A percentile compares a stretch with the other conserved stretches of the same genome.
Conservation (phyloP, 129 eudicot species). For the Apium graveolens region DNA sequence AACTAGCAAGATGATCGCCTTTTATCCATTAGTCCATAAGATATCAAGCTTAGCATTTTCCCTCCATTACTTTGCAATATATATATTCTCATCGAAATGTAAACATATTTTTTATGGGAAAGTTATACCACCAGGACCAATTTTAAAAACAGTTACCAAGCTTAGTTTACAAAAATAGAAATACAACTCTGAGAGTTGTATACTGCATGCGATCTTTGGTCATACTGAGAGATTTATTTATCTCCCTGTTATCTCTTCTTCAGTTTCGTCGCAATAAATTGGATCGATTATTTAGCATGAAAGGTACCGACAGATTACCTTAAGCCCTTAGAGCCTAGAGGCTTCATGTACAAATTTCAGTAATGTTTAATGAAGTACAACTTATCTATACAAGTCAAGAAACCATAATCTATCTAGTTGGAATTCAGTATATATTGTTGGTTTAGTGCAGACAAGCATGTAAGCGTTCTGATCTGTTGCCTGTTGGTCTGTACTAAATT, state of each 20-base stretch:
- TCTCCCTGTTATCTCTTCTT: no score
- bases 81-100: neutral
- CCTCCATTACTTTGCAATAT: neutral
- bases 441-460: slow-evolving; percentile 2
- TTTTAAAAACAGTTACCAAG: neutral
- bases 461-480: slow-evolving; percentile 1
- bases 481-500: neutral
- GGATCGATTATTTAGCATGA: neutral
- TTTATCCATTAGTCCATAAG: neutral
- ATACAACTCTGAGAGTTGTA: neutral
- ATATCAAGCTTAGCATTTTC: neutral
- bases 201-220: neutral
- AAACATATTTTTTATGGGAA: neutral
- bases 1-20: neutral
- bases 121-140: neutral
- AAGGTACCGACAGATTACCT: neutral
- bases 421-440: neutral
- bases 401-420: neutral
- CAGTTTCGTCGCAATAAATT: no score
- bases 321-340: no score
- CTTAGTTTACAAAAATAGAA: neutral
- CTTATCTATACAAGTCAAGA: neutral
- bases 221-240: neutral
- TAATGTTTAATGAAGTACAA: neutral
- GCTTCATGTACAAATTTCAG: neutral